These are phyloP conservation scores for Ulota crispa DNA, from an alignment of 225 moss, liverwort and hornwort genomes.

Conservation along the genomic window DNA sequence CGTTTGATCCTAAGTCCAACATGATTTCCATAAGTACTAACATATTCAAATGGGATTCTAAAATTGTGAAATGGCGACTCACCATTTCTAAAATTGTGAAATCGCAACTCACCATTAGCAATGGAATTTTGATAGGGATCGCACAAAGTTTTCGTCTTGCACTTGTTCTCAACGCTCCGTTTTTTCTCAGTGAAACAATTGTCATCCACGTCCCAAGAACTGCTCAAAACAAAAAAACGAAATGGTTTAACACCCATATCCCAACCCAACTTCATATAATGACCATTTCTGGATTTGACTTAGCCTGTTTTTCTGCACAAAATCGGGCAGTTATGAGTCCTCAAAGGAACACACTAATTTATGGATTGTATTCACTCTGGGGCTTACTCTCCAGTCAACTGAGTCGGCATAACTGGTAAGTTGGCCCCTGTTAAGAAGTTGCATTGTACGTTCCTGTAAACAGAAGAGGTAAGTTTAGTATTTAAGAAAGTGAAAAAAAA, in stretches of 20 bases:
- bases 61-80: neutral
- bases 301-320: no score
- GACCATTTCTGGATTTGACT: neutral
- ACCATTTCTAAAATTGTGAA: conserved; percentile 19
- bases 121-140: conserved; percentile 7
- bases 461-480: neutral
- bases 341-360: neutral
- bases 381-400: conserved; percentile 12
- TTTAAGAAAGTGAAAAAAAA: neutral
- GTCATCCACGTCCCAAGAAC: conserved; percentile 29
- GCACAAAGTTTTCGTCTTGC: conserved; percentile 15
- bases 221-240: neutral
- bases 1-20: no score
- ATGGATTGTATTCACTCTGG: neutral
- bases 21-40: no score
- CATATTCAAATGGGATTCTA: no score
- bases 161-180: conserved; percentile 29
- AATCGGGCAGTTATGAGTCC: neutral
- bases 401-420: neutral
- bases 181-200: conserved; percentile 33
- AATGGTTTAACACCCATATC: neutral
- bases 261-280: neutral
- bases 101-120: conserved; percentile 21
- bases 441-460: conserved; percentile 25
- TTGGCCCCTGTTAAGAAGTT: conserved; percentile 32